Evolutionary conservation across 768 basidiomycete genomes (phyloP), one percentile per base, ranked within the genome.

Genomic region (Calocybe cyanea): DNA sequence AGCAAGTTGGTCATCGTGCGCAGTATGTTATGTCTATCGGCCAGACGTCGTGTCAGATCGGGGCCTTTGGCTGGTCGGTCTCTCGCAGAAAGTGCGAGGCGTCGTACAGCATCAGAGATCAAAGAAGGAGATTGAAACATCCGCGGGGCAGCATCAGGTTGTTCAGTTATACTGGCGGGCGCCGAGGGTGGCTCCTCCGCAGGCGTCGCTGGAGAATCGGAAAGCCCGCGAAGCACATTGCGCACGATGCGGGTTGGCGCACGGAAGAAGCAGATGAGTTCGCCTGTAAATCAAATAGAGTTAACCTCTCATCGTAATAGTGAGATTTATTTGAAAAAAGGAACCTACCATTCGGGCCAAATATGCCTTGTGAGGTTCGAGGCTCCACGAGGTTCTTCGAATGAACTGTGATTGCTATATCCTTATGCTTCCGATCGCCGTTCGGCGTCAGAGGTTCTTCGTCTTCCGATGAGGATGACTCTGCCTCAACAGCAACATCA

Each of bases 261-360:
- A 36, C 84, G 78, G 68, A 88, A 93, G 67, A 95, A 93, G 59
- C 84, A 90, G 0, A 94, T 78, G 1, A 95, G 68, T 67, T 92
- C 84, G 39, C 91, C 92, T 94, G 51, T 52, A 38, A 50, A 38
- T 34, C 6, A 34, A 4, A 31, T 28, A 28, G 25, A 28, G 25
- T 28, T 28, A 11, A 28, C 6, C 6, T 28, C 25, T 6, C 6
- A 28, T 28, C 11, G 25, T 28, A 28, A 11, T 28, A 28, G 25
- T 11, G 19, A 24, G 23, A 2, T 3, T 34, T 11, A 33, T 28
- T 14, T 2, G 35, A 14, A 3, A 25, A 19, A 15, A 30, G 32
- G n/a, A 10, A 30, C 33, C 7, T 48, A 91, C 92, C 93, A 58
- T 91, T 90, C 0, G 88, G 87, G 1, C 92, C 88, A 69, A 94